Evolutionary conservation across 1,284 basidiomycete genomes (phyloP).

Genomic region (Gastroboletus turbinatus): DNA sequence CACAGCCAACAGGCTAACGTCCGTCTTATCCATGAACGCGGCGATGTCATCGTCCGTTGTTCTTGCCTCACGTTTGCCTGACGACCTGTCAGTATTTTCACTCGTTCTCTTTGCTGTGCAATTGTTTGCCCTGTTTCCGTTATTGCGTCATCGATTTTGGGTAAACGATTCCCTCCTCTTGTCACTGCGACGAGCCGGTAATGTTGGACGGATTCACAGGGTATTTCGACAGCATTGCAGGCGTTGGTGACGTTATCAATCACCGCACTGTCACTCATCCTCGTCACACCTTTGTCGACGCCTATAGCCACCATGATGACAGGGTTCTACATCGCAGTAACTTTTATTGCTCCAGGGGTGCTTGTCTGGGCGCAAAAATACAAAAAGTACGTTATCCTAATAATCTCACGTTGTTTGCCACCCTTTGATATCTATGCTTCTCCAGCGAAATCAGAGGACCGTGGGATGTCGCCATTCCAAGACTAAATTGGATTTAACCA

Average conservation of each 20-base stretch:
- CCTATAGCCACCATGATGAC: slow-evolving; percentile 52
- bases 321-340: slow-evolving; percentile 53
- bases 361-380: slow-evolving; percentile 81
- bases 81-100: slow-evolving; percentile 87
- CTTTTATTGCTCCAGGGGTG: slow-evolving; percentile 68
- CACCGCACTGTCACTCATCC: slow-evolving; percentile 46
- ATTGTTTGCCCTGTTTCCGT: slow-evolving; percentile 83
- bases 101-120: slow-evolving; percentile 86
- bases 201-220: slow-evolving; percentile 37
- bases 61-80: slow-evolving; percentile 84
- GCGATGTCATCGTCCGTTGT: slow-evolving; percentile 94
- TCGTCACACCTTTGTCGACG: slow-evolving; percentile 54
- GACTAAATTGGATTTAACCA: slow-evolving; percentile 47
- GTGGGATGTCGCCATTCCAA: slow-evolving; percentile 54
- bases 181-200: slow-evolving; percentile 19
- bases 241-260: slow-evolving; percentile 51
- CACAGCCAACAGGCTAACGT: slow-evolving; percentile 64
- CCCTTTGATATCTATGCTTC: slow-evolving; percentile 14
- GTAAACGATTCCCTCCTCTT: slow-evolving; percentile 43
- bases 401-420: slow-evolving; percentile 23
- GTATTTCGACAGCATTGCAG: slow-evolving; percentile 45
- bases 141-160: slow-evolving; percentile 77
- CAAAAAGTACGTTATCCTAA: slow-evolving; percentile 63
- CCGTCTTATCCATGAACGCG: slow-evolving; percentile 92
- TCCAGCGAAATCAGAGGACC: slow-evolving; percentile 50